Percentiles rank a stretch among this genome's conserved stretches.
These are phyloP conservation scores for Cystoderma amianthinum DNA, from an alignment of 768 basidiomycete species.

Conservation along the genomic window DNA sequence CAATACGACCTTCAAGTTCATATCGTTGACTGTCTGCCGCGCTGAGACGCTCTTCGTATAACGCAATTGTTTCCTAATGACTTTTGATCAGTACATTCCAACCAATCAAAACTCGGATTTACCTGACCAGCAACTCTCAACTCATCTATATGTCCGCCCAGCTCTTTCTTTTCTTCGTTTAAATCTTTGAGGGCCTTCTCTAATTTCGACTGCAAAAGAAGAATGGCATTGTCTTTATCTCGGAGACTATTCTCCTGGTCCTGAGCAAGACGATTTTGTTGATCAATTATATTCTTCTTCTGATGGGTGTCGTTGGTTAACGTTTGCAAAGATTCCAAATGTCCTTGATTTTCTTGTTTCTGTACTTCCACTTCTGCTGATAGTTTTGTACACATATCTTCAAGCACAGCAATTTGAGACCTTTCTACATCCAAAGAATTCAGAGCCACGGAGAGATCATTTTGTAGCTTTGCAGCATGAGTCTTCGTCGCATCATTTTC, in stretches of 20 bases:
- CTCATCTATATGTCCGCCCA: conserved; percentile 73
- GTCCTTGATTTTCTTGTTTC: background rate
- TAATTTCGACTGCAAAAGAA: conserved; percentile 35
- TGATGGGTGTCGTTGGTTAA: background rate
- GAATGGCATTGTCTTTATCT: conserved; percentile 57
- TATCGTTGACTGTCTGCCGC: conserved; percentile 65
- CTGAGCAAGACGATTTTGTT: background rate
- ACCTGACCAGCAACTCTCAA: conserved; percentile 87
- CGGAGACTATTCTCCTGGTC: conserved; percentile 19
- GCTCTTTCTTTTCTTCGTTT: conserved; percentile 56
- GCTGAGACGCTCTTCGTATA: conserved; percentile 87
- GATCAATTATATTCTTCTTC: background rate
- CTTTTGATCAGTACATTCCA: conserved; percentile 3
- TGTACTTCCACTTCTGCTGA: background rate
- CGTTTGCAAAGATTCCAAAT: background rate
- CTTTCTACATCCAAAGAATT: background rate
- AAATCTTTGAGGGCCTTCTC: conserved; percentile 21
- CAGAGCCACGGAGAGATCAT: background rate
- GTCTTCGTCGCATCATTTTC: conserved; percentile 37
- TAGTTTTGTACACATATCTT: background rate
- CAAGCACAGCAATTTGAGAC: background rate
- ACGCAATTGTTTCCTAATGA: conserved; percentile 81
- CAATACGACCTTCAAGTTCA: conserved; percentile 66
- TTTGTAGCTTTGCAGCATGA: conserved; percentile 24
- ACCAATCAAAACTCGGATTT: conserved; percentile 10